Conservation (phyloP, 1,284 basidiomycete genomes). For the Ceraceosorus bombacis region DNA sequence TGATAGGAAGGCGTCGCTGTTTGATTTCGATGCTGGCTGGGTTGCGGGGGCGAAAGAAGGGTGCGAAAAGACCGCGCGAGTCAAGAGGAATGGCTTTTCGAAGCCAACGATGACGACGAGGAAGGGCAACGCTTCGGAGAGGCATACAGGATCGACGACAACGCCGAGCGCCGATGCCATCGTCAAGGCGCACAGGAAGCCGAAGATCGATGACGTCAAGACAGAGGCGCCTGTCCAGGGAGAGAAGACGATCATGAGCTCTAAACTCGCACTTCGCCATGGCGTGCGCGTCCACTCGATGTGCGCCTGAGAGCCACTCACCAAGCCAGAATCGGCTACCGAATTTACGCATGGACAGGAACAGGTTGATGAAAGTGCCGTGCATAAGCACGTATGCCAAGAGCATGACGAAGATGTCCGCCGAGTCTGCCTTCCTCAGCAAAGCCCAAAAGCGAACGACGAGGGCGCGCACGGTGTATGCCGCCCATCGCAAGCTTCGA, state of each 20-base stretch:
- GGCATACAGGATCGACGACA: slow-evolving; percentile 80
- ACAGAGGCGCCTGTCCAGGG: slow-evolving; percentile 62
- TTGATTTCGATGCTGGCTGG: slow-evolving; percentile 19
- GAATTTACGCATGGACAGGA: slow-evolving; percentile 47
- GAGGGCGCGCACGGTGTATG: slow-evolving; percentile 37
- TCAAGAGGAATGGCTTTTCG: slow-evolving; percentile 89
- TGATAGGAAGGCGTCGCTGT: slow-evolving; percentile 16
- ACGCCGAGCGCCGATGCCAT: slow-evolving; percentile 75
- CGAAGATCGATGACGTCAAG: slow-evolving; percentile 73
- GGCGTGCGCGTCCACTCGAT: neutral
- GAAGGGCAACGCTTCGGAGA: slow-evolving; percentile 94
- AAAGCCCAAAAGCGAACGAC: slow-evolving; percentile 44
- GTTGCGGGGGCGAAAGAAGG: slow-evolving; percentile 58
- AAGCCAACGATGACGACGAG: slow-evolving; percentile 95
- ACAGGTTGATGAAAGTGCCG: slow-evolving; percentile 72
- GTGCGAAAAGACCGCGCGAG: slow-evolving; percentile 79
- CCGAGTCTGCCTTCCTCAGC: slow-evolving; percentile 64
- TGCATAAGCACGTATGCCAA: slow-evolving; percentile 95
- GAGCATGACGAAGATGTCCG: slow-evolving; percentile 92
- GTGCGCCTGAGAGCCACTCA: neutral
- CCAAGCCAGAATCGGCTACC: slow-evolving; percentile 45
- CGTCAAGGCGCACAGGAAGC: slow-evolving; percentile 78
- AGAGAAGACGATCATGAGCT: slow-evolving; percentile 1
- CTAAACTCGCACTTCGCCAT: neutral
- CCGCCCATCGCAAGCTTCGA: slow-evolving; percentile 35